Percentiles rank a stretch among this genome's conserved stretches.
Conservation (phyloP, 805 yeast genomes). For the Pichia ethanolica region DNA sequence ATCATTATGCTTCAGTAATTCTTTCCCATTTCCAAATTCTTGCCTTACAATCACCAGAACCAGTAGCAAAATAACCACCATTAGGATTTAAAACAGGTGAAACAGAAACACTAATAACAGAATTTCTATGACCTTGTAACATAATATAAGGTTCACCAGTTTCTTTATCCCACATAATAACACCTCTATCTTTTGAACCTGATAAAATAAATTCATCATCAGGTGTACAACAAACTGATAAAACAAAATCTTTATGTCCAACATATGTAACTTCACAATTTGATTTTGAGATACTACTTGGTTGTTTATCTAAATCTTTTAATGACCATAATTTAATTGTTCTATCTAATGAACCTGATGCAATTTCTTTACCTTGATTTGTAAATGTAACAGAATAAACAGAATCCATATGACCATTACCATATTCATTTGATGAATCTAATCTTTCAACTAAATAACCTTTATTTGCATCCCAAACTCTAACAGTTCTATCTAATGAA, state of each 20-base stretch:
- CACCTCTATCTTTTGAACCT: conserved; percentile 96
- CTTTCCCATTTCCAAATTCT: conserved; percentile 88
- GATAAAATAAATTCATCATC: conserved; percentile 85
- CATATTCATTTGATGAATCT: conserved; percentile 80
- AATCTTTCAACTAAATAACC: conserved; percentile 88
- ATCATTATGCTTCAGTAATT: conserved; percentile 11
- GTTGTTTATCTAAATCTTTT: conserved; percentile 46
- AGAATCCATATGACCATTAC: conserved; percentile 93
- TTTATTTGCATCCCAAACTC: conserved; percentile 94
- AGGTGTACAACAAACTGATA: conserved; percentile 90
- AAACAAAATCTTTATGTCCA: conserved; percentile 94
- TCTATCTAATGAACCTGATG: conserved; percentile 91
- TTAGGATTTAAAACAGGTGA: conserved; percentile 61
- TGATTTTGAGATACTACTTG: conserved; percentile 38
- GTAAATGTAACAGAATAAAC: conserved; percentile 94
- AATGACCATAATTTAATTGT: conserved; percentile 95
- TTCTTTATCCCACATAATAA: conserved; percentile 90
- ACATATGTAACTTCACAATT: conserved; percentile 84
- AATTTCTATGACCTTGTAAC: conserved; percentile 95
- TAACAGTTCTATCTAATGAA: conserved; percentile 86
- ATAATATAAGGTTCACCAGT: conserved; percentile 88
- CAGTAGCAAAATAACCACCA: conserved; percentile 90
- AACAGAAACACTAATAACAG: conserved; percentile 91
- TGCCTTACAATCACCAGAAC: conserved; percentile 96
- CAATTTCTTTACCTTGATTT: conserved; percentile 83